Conservation (phyloP, 768 basidiomycete species). For the Boletus coccyginus region DNA sequence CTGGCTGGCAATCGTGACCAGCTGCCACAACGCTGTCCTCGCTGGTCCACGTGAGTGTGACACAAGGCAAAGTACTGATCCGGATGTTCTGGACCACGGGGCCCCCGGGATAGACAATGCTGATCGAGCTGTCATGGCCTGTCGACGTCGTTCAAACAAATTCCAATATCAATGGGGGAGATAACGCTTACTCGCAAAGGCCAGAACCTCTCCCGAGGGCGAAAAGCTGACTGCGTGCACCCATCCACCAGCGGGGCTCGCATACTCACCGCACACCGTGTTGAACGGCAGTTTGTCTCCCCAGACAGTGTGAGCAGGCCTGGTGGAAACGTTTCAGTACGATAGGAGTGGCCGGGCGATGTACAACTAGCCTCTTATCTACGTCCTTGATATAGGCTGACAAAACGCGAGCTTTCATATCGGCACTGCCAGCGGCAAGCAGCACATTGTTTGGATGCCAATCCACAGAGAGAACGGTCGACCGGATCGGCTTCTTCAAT, state of each 20-base stretch:
- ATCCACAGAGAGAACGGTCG: slow-evolving; percentile 90
- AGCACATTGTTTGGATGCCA: slow-evolving; percentile 99
- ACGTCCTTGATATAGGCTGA: slow-evolving; percentile 99
- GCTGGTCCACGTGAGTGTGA: slow-evolving; percentile 82
- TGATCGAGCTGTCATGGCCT: slow-evolving; percentile 97
- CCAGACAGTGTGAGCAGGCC: slow-evolving; percentile 89
- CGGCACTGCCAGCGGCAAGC: slow-evolving; percentile 94
- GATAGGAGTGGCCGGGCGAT: neutral
- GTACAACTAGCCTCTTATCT: slow-evolving; percentile 71
- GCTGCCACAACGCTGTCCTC: slow-evolving; percentile 86
- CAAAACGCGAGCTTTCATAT: slow-evolving; percentile 96
- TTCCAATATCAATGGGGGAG: too few relatives aligned
- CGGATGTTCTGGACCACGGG: slow-evolving; percentile 72
- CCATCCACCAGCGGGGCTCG: slow-evolving; percentile 91
- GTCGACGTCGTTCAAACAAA: slow-evolving; percentile 5
- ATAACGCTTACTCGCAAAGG: slow-evolving; percentile 77
- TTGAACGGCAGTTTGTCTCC: slow-evolving; percentile 98
- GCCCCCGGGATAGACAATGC: slow-evolving; percentile 84
- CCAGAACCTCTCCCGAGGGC: slow-evolving; percentile 90
- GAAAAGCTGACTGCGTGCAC: slow-evolving; percentile 96
- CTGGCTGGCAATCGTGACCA: slow-evolving; percentile 96
- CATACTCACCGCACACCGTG: slow-evolving; percentile 93
- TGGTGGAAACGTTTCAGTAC: slow-evolving; percentile 30
- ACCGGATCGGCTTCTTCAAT: slow-evolving; percentile 95
- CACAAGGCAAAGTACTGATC: slow-evolving; percentile 73